phyloP scores from a whole-genome alignment of 1,284 basidiomycete genomes.

The Marasmius oreades region DNA sequence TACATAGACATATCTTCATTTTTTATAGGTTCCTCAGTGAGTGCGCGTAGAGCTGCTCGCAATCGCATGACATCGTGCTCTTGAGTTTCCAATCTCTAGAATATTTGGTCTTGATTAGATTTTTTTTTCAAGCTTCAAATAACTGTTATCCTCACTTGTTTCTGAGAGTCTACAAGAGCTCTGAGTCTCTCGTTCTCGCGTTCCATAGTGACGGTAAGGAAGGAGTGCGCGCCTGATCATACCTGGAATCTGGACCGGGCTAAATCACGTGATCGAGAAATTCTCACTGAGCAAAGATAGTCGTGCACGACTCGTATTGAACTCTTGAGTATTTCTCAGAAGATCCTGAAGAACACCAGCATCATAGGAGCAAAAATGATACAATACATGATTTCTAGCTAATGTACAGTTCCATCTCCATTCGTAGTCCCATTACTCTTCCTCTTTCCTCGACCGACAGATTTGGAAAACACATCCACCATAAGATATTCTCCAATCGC shows the following conservation, averaged over 20 bases:
- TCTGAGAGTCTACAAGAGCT: background rate
- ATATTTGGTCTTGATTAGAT: background rate
- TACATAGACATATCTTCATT: background rate
- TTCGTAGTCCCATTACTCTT: background rate
- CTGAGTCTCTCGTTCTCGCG: background rate
- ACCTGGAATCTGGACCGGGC: too few species aligned
- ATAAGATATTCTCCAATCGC: constrained; percentile 67
- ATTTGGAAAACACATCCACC: constrained; percentile 26
- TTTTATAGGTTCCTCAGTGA: background rate
- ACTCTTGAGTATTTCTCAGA: too few species aligned
- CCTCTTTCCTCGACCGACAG: background rate
- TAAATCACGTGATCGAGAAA: too few species aligned
- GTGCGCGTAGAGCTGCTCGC: background rate
- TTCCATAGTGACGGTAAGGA: too few species aligned
- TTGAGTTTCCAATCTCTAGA: background rate
- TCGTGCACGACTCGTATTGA: too few species aligned
- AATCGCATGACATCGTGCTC: background rate
- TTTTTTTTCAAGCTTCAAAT: background rate
- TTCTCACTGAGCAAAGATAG: too few species aligned
- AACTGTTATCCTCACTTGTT: background rate
- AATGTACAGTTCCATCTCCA: background rate
- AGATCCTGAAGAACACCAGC: too few species aligned
- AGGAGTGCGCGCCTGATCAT: too few species aligned
- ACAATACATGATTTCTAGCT: too few species aligned
- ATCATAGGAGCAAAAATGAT: too few species aligned